Percentiles rank a stretch among this genome's conserved stretches.
Evolutionary conservation across 2,329 filamentous ascomycete genomes (phyloP).

Genomic region (Clarireedia monteithiana): DNA sequence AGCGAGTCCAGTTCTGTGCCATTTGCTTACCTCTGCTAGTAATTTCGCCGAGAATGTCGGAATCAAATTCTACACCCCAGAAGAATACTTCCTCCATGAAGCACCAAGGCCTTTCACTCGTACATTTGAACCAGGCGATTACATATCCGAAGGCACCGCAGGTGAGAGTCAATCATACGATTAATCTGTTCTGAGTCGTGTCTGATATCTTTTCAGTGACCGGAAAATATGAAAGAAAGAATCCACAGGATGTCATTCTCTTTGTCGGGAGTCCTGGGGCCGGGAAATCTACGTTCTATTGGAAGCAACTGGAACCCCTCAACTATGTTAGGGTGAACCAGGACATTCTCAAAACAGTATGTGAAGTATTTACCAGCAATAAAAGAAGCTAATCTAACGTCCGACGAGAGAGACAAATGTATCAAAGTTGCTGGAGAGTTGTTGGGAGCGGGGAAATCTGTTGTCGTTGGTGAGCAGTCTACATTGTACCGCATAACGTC

Average conservation of each 20-base stretch:
- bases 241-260: conserved; percentile 66
- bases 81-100: conserved; percentile 80
- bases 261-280: conserved; percentile 85
- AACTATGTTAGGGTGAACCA: conserved; percentile 86
- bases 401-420: conserved; percentile 47
- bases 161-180: conserved; percentile 17
- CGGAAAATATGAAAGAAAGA: conserved; percentile 43
- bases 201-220: conserved; percentile 17
- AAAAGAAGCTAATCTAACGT: conserved; percentile 17
- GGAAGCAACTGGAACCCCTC: conserved; percentile 65
- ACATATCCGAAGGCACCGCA: conserved; percentile 34
- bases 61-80: conserved; percentile 75
- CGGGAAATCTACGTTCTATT: conserved; percentile 89
- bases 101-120: conserved; percentile 56
- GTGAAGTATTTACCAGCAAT: conserved; percentile 19
- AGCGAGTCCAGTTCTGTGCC: neutral
- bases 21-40: conserved; percentile 33
- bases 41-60: conserved; percentile 83
- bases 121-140: conserved; percentile 61
- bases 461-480: conserved; percentile 63
- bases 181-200: neutral
- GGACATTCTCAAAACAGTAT: conserved; percentile 69
- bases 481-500: conserved; percentile 7
- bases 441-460: conserved; percentile 56
- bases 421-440: conserved; percentile 63